A percentile compares a stretch with the other conserved stretches of the same genome.
phyloP scores from a whole-genome alignment of 148 eudicot species.

The Persicaria tinctoria region DNA sequence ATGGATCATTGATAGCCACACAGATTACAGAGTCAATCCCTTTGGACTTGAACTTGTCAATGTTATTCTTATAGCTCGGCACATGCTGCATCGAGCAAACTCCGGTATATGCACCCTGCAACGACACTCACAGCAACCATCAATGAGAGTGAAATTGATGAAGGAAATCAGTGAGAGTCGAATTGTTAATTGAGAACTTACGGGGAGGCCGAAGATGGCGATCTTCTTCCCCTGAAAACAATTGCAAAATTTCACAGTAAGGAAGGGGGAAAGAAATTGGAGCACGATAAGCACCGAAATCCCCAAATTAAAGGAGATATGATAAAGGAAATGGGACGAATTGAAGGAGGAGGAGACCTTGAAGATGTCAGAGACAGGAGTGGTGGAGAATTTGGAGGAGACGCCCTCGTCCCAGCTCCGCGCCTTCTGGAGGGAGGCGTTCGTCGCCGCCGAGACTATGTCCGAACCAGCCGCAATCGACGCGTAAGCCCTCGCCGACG shows the following conservation, averaged over 20 bases:
- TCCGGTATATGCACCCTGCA: slow-evolving; percentile 79
- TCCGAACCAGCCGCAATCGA: slow-evolving; percentile 74
- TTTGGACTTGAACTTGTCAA: slow-evolving; percentile 78
- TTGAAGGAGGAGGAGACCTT: slow-evolving; percentile 34
- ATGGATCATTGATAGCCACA: slow-evolving; percentile 90
- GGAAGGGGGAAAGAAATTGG: not conserved
- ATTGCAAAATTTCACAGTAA: not conserved
- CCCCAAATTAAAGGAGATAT: not conserved
- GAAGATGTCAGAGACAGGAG: slow-evolving; percentile 67
- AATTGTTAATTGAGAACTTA: slow-evolving; percentile 28
- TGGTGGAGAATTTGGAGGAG: slow-evolving; percentile 72
- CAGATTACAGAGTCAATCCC: slow-evolving; percentile 83
- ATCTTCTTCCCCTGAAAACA: slow-evolving; percentile 76
- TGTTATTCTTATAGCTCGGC: slow-evolving; percentile 87
- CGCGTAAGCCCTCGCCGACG: slow-evolving; percentile 44
- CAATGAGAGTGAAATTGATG: no score
- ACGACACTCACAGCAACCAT: slow-evolving; percentile 20
- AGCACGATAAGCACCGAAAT: not conserved
- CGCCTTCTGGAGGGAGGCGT: slow-evolving; percentile 86
- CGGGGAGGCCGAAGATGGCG: slow-evolving; percentile 97
- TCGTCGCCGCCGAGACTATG: slow-evolving; percentile 66
- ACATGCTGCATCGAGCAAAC: slow-evolving; percentile 95
- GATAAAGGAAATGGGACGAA: not conserved
- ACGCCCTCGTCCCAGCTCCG: slow-evolving; percentile 91
- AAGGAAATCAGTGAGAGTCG: not conserved